Base-by-base conservation (phyloP, 192 early-diverging fungal species). In the Jimgerdemannia lactiflua region DNA sequence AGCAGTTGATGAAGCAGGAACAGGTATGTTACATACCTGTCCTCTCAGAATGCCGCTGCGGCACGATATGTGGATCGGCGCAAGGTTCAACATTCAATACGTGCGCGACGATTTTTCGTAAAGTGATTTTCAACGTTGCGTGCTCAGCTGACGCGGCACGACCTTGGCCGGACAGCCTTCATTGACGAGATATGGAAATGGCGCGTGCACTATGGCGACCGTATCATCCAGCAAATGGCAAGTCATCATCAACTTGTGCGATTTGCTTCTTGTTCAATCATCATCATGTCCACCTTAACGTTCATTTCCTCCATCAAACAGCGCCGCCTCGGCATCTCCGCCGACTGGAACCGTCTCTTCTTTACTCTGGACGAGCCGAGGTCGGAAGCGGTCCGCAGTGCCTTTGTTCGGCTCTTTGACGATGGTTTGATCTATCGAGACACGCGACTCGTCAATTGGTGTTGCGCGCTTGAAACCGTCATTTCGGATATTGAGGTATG, bases 371-470 rank as follows among this genome's bases (percentile, higher is more conserved):
- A 99, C 65, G 83, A 92, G 6, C 82, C 77, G 44, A 80, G 91
- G 41, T 88, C 86, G 49, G 75, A 87, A 66, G 91, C 94, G 1
- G 97, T 98, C n/a, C 86, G 87, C 64, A 93, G 96, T 74, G 95
- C 97, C 0, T 99, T 99, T 78, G 92, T 98, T 19, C 83, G 87
- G 54, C 79, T 99, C 42, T 96, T 92, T 77, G 87, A 95, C 40
- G 94, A 96, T 68, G 95, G 95, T 3, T 84, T 95, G 44, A 89
- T 99, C 43, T 99, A 98, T 83, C 88, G 97, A 43, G 93, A 91
- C 40, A 98, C 96, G 7, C 88, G 92, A 40, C 87, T 99, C 59
- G 96, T 99, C 69, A 97, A 97, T 81, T 99, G 97, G 97, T 96
- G 95, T 79, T 96, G 95, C 67, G 91, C 91, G 2, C 81, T 99